A percentile compares a stretch with the other conserved stretches of the same genome.
Evolutionary conservation across 495 filamentous ascomycete genomes (phyloP).

Genomic region (Xylaria longipes): DNA sequence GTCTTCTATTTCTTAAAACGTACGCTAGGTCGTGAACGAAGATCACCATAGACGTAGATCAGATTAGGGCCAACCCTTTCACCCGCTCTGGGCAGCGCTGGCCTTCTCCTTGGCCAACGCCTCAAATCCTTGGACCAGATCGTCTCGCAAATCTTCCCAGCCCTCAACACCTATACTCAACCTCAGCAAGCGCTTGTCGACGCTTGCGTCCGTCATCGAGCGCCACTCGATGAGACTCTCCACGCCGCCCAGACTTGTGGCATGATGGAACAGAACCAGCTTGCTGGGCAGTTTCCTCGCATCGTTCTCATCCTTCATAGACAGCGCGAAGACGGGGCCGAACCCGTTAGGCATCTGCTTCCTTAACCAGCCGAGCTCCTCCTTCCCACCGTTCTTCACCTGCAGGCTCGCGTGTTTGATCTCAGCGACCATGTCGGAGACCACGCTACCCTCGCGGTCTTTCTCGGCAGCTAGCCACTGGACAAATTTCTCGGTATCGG

Average conservation of each 20-base stretch:
- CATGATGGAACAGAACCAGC: slow-evolving; percentile 87
- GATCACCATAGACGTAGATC: background rate
- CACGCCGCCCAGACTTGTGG: slow-evolving; percentile 90
- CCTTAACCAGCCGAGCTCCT: slow-evolving; percentile 64
- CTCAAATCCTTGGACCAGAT: slow-evolving; percentile 74
- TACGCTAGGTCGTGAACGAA: background rate
- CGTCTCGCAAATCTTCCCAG: slow-evolving; percentile 81
- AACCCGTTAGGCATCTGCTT: slow-evolving; percentile 93
- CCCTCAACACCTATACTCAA: slow-evolving; percentile 87
- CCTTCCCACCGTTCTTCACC: slow-evolving; percentile 57
- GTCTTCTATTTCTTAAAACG: background rate
- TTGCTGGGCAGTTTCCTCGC: slow-evolving; percentile 77
- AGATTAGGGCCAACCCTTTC: background rate
- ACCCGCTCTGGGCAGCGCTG: background rate
- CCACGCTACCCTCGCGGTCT: slow-evolving; percentile 44
- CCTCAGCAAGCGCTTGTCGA: slow-evolving; percentile 76
- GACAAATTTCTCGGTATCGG: slow-evolving; percentile 71
- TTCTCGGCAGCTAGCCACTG: slow-evolving; percentile 67
- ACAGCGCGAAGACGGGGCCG: slow-evolving; percentile 85
- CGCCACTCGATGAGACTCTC: slow-evolving; percentile 93
- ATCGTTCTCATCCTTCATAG: slow-evolving; percentile 61
- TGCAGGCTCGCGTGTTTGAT: slow-evolving; percentile 83
- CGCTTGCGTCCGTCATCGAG: slow-evolving; percentile 77
- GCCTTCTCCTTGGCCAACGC: slow-evolving; percentile 51
- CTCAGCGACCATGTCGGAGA: slow-evolving; percentile 60